Percentiles rank a stretch among this genome's conserved stretches.
These are phyloP conservation scores for Fraxinus greggii DNA, from an alignment of 305 asterid species.

Conservation along the genomic window DNA sequence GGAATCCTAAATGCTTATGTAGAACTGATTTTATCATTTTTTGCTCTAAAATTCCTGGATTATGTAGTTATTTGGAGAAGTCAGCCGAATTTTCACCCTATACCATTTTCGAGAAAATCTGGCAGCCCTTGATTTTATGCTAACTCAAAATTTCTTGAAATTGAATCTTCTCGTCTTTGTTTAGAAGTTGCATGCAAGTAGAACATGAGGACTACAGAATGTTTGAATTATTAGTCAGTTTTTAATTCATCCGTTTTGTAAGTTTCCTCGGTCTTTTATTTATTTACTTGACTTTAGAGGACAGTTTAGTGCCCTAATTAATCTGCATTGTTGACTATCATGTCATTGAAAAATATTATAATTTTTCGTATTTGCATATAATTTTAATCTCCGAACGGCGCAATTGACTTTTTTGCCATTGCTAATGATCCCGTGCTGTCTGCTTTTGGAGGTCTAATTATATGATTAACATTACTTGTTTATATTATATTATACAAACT, in stretches of 20 bases:
- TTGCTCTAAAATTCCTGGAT: not conserved
- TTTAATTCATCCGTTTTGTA: not conserved
- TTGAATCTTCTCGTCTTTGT: not conserved
- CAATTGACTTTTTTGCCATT: conserved; percentile 32
- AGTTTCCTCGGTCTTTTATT: not conserved
- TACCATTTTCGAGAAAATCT: not conserved
- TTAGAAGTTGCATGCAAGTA: not conserved
- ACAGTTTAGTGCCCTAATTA: conserved; percentile 14
- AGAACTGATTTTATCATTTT: not conserved
- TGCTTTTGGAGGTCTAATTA: conserved; percentile 18
- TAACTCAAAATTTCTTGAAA: not conserved
- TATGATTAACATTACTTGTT: not conserved
- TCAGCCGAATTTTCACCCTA: not conserved
- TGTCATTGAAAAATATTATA: not conserved
- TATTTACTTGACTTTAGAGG: not conserved
- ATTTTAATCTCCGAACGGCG: not conserved
- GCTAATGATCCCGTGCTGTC: conserved; percentile 25
- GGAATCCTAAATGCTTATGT: not conserved
- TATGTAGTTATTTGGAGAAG: not conserved
- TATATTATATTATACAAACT: not conserved
- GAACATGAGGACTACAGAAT: not conserved
- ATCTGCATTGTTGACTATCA: conserved; percentile 25
- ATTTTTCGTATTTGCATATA: not conserved
- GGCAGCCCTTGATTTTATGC: not conserved
- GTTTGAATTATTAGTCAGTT: not conserved